Evolutionary conservation across 441 rosid genomes (phyloP).

Genomic region (Arabidopsis lyrata): DNA sequence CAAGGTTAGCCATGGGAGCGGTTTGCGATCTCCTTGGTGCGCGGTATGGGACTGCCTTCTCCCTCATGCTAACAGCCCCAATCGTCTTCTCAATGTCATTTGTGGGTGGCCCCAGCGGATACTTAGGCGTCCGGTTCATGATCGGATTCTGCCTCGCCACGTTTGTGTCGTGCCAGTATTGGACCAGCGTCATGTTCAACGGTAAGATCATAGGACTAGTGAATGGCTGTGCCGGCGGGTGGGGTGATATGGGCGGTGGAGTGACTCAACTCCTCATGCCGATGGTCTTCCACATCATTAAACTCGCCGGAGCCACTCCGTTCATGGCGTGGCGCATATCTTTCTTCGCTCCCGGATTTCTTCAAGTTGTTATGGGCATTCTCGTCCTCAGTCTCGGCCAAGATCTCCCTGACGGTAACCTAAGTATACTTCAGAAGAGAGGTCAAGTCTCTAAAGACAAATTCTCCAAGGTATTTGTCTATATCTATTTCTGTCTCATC

Average conservation of each 20-base stretch:
- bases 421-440: conserved; percentile 64
- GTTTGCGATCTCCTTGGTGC: conserved; percentile 80
- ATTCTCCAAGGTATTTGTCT: conserved; percentile 74
- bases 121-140: conserved; percentile 75
- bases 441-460: conserved; percentile 72
- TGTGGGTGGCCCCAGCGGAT: conserved; percentile 58
- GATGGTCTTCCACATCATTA: conserved; percentile 62
- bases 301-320: conserved; percentile 66
- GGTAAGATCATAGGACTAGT: conserved; percentile 81
- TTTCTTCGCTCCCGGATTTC: conserved; percentile 76
- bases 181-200: conserved; percentile 90
- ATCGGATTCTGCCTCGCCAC: conserved; percentile 85
- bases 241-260: conserved; percentile 94
- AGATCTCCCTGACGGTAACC: conserved; percentile 88
- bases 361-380: conserved; percentile 66
- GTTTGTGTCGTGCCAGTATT: conserved; percentile 80
- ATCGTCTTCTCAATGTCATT: conserved; percentile 79
- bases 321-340: conserved; percentile 92
- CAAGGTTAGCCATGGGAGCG: conserved; percentile 80
- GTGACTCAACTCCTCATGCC: conserved; percentile 88
- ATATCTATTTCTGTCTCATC: too few species aligned
- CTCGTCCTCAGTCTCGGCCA: conserved; percentile 75
- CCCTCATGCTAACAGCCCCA: conserved; percentile 76
- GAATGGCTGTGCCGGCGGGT: conserved; percentile 81
- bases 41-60: conserved; percentile 72